Base-by-base conservation (phyloP, 2,329 filamentous ascomycete genomes). In the Colletotrichum cuscutae region DNA sequence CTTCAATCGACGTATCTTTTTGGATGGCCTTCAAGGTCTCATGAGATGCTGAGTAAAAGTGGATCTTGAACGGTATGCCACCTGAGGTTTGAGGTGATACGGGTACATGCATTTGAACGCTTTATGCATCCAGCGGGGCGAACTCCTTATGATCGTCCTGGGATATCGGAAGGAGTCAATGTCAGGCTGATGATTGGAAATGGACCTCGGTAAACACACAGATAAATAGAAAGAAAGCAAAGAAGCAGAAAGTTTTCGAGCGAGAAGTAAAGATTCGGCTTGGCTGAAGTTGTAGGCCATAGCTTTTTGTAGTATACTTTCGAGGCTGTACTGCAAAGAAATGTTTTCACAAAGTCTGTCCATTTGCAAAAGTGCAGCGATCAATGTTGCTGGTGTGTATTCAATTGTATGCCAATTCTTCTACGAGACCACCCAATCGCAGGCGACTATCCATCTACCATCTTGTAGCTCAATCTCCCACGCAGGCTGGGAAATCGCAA, bases 401-500 rank as follows among this genome's bases (percentile, higher is more conserved):
- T 22, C 26, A 8, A 3, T 8, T 32, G 26, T 7, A 24, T 15
- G 30, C 9, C 24, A 5, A 26, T 6, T 1, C 3, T 42, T 4
- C 52, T 37, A 60, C 2, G 37, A 71, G 2, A 75, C 37, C 13
- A 62, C 30, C 83, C 83, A 85, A 12, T 84, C 80, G 26, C 83
- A 84, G 2, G 78, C 81, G 3, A 85, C 83, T 19, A 79, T 79
- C 83, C 83, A 85, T 24, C 65, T 60, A 1, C 30, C 63, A 1
- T 77, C 81, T 7, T 80, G 78, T 35, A 85, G 67, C 42, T 79
- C 74, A 32, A 84, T 77, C 46, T 84, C 81, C 83, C 83, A 85
- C 13, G 79, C 77, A 19, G 82, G 82, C 72, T 79, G 79, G 46
- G 79, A 79, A n/a, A 84, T 68, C 15, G 78, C 61, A 12, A 85